Evolutionary conservation across 2,329 filamentous ascomycete genomes (phyloP), one percentile per base, ranked within the genome.

Genomic region (Stachybotrys chartarum): DNA sequence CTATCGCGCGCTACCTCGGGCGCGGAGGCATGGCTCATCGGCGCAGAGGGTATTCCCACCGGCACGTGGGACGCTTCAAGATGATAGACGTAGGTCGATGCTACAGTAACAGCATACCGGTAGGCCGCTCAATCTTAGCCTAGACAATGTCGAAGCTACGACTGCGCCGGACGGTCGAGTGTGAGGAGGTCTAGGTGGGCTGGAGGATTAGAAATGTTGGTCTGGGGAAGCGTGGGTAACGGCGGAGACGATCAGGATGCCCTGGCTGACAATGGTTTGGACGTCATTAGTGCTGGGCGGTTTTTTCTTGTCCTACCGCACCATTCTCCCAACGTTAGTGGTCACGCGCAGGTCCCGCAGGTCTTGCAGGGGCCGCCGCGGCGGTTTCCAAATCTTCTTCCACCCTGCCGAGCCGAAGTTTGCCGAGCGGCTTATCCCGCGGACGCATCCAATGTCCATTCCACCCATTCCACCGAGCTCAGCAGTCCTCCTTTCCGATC

Each of bases 1-100:
- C 63, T 63, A 54, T 68, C 67, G 60, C 65, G 71, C 66, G 75
- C 70, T 65, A 76, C 71, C 63, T 79, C 79, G 68, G 83, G 75
- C 76, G 82, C 76, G 66, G 82, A 74, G 70, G 76, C 80, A 84
- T 86, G 73, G 68, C 79, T 78, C 67, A 78, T 70, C 64, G 78
- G 71, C 64, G 77, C 74, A 68, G 76, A 74, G 72, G 81, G 76
- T 79, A 83, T 83, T 72, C 75, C 77, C 56, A 52, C 52, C 59
- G 60, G 61, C 58, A 60, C 63, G 61, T 59, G 60, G 64, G 18
- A 42, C 35, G 8, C 16, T 17, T 30, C 30, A 18, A 45, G 30
- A 30, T 45, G 50, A 52, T 35, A 18, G 18, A 44, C 30, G 50
- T 11, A 17, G 35, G 16, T 24, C n/a, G 32, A 11, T 52, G 30